phyloP scores from a whole-genome alignment of 2,329 filamentous ascomycete species.

The Aureobasidium subglaciale region DNA sequence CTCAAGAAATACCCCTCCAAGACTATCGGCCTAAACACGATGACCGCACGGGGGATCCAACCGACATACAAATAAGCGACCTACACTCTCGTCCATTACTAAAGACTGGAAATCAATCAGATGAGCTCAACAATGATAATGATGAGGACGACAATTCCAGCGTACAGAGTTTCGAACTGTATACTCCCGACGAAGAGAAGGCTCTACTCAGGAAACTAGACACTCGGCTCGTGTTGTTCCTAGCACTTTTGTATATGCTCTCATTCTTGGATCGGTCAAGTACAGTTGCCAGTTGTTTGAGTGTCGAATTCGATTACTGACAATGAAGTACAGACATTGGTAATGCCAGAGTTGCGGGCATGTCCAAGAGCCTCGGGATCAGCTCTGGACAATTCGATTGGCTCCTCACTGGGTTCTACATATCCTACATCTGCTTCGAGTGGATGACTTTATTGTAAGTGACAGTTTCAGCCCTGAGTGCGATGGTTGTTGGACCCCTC shows the following conservation, averaged over 20 bases:
- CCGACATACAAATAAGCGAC: background rate
- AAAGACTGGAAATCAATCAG: background rate
- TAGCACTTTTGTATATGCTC: slow-evolving; percentile 75
- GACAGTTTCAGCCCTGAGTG: too few species aligned
- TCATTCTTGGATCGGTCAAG: slow-evolving; percentile 82
- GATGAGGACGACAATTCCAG: background rate
- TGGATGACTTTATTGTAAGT: slow-evolving; percentile 56
- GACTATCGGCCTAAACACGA: background rate
- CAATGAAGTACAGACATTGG: slow-evolving; percentile 31
- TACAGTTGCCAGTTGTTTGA: slow-evolving; percentile 33
- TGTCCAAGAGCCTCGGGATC: slow-evolving; percentile 48
- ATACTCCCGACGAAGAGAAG: slow-evolving; percentile 63
- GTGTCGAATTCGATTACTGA: slow-evolving; percentile 2
- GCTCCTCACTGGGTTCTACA: slow-evolving; percentile 57
- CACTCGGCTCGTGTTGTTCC: slow-evolving; percentile 67
- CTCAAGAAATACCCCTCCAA: background rate
- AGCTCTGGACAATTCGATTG: slow-evolving; percentile 52
- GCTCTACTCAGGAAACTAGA: slow-evolving; percentile 67
- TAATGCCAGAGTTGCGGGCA: slow-evolving; percentile 56
- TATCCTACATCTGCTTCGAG: slow-evolving; percentile 58
- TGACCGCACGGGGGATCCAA: background rate
- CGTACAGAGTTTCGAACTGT: slow-evolving; percentile 32
- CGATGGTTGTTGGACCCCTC: too few species aligned
- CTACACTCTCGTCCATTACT: background rate
- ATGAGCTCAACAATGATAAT: background rate